These are phyloP conservation scores for Clarireedia sp. DNA, from an alignment of 2,329 filamentous ascomycete genomes.

Conservation along the genomic window DNA sequence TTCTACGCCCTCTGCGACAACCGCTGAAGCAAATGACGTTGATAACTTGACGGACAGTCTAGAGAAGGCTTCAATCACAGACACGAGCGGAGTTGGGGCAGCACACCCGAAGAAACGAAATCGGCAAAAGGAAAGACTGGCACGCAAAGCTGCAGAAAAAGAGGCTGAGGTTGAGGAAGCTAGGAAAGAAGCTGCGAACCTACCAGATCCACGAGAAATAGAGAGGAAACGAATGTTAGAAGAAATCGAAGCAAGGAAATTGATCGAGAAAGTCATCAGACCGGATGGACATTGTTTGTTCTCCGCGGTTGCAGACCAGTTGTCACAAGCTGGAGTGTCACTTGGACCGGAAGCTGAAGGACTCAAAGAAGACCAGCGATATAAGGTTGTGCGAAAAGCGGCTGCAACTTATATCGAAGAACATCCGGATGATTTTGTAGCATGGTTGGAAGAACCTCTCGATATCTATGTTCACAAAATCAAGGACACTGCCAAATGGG, in stretches of 20 bases:
- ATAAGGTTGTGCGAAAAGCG: constrained; percentile 58
- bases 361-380: constrained; percentile 38
- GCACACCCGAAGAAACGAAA: constrained; percentile 60
- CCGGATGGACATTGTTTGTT: constrained; percentile 96
- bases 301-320: constrained; percentile 80
- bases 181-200: constrained; percentile 63
- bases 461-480: constrained; percentile 68
- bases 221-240: constrained; percentile 65
- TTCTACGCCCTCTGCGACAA: constrained; percentile 4
- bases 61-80: constrained; percentile 18
- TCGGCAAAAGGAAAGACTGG: constrained; percentile 83
- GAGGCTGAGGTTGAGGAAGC: constrained; percentile 62
- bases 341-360: constrained; percentile 29
- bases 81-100: constrained; percentile 17
- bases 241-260: constrained; percentile 53
- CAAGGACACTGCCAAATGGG: constrained; percentile 87
- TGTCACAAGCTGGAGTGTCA: constrained; percentile 45
- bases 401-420: constrained; percentile 70
- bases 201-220: constrained; percentile 63
- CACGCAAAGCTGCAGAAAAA: constrained; percentile 78
- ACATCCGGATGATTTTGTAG: constrained; percentile 72
- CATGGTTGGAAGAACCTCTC: constrained; percentile 78
- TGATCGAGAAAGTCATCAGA: constrained; percentile 70
- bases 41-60: constrained; percentile 18
- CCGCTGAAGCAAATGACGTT: constrained; percentile 10